A percentile compares a stretch with the other conserved stretches of the same genome.
Evolutionary conservation across 306 rosid species (phyloP).

Genomic region (Mimosa bimucronata): DNA sequence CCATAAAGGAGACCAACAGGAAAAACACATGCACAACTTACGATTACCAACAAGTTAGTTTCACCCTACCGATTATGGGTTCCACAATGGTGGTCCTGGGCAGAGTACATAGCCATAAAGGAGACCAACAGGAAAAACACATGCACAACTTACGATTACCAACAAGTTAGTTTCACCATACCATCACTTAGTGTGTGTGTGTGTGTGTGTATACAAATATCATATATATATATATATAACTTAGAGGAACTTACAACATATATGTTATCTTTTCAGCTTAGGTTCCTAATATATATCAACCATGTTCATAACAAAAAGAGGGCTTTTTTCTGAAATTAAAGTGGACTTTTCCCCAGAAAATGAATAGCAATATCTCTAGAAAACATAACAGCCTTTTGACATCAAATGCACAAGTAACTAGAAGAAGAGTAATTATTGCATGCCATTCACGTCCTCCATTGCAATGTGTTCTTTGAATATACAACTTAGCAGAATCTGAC

Average conservation of each 20-base stretch:
- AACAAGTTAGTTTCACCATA: neutral
- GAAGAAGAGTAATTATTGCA: neutral
- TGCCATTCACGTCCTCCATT: neutral
- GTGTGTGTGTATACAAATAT: no score
- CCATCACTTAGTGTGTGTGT: neutral
- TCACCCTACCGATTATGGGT: slow-evolving; percentile 21
- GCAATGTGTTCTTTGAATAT: neutral
- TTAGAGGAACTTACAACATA: neutral
- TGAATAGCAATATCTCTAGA: neutral
- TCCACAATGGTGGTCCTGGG: neutral
- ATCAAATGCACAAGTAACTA: neutral
- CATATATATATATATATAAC: no score
- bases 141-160: neutral
- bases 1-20: neutral
- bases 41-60: neutral
- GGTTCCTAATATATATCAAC: neutral
- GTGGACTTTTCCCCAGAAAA: neutral
- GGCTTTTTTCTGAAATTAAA: neutral
- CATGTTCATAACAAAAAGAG: neutral
- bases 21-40: neutral
- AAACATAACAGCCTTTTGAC: neutral
- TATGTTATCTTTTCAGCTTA: neutral
- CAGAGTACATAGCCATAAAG: slow-evolving; percentile 12
- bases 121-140: neutral
- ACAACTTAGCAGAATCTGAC: neutral